Evolutionary conservation across 2,329 filamentous ascomycete genomes (phyloP).

Genomic region (Phyllosticta citrichinensis): DNA sequence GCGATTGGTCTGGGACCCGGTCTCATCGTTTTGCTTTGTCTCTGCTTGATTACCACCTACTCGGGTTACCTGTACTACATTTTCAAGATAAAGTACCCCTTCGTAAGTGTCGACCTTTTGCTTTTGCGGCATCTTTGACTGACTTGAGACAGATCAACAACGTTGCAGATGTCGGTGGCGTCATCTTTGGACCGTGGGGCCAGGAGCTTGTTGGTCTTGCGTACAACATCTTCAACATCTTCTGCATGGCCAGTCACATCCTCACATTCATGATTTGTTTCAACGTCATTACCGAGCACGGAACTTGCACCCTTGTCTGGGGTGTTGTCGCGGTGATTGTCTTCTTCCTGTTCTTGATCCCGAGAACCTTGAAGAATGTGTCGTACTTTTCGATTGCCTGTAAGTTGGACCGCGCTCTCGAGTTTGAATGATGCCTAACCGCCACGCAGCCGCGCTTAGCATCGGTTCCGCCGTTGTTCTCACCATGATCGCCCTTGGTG

Average conservation of each 20-base stretch:
- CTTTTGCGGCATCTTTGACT: slow-evolving; percentile 51
- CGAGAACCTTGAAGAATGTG: slow-evolving; percentile 52
- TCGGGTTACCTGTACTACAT: slow-evolving; percentile 53
- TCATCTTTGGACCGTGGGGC: slow-evolving; percentile 47
- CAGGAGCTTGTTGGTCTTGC: slow-evolving; percentile 50
- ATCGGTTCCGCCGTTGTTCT: slow-evolving; percentile 56
- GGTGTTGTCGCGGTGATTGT: slow-evolving; percentile 49
- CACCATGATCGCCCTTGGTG: slow-evolving; percentile 58
- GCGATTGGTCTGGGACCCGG: slow-evolving; percentile 38
- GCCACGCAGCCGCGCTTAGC: slow-evolving; percentile 46
- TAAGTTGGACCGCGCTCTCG: slow-evolving; percentile 14
- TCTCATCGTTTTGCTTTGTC: slow-evolving; percentile 34
- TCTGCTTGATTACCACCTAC: slow-evolving; percentile 51
- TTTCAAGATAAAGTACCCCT: slow-evolving; percentile 48
- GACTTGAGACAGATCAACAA: slow-evolving; percentile 35
- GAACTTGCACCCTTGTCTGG: slow-evolving; percentile 55
- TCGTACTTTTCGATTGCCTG: slow-evolving; percentile 53
- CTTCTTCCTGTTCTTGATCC: slow-evolving; percentile 50
- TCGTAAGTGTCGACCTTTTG: slow-evolving; percentile 34
- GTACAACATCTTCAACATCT: slow-evolving; percentile 31
- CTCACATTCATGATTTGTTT: slow-evolving; percentile 61
- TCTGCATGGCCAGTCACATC: slow-evolving; percentile 63
- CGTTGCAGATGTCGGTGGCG: slow-evolving; percentile 58
- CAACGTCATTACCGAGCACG: slow-evolving; percentile 52
- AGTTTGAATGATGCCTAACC: not conserved